Percentiles rank a stretch among this genome's conserved stretches.
phyloP scores from a whole-genome alignment of 139 green algal species.

The Chlorella vulgaris region DNA sequence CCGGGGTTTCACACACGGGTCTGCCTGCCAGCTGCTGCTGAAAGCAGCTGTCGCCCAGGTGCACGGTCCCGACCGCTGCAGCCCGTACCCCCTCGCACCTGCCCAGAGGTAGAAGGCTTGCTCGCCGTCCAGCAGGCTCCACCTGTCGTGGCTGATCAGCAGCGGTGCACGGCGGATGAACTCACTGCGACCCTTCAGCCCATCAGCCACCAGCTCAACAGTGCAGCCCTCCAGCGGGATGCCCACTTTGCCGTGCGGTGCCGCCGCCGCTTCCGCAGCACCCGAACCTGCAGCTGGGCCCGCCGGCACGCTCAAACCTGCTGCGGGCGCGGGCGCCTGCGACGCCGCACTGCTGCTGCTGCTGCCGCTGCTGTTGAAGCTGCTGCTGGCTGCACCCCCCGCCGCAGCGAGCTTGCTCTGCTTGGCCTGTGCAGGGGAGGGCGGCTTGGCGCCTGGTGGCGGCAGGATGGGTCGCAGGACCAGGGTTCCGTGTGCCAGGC shows the following conservation, averaged over 20 bases:
- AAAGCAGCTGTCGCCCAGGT: no score
- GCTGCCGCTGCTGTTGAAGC: background rate
- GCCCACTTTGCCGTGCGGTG: constrained; percentile 19
- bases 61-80: no score
- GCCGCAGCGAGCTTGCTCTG: background rate
- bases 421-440: background rate
- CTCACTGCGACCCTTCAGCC: constrained; percentile 36
- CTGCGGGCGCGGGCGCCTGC: background rate
- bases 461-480: constrained; percentile 28
- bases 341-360: background rate
- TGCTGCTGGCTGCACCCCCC: background rate
- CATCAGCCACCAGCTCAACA: constrained; percentile 41
- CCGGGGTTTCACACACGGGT: background rate
- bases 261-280: background rate
- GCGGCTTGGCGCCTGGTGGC: constrained; percentile 14
- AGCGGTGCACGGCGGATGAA: constrained; percentile 51
- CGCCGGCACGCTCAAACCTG: no score
- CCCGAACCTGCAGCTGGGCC: background rate
- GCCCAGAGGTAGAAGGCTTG: constrained; percentile 52
- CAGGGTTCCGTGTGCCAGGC: constrained; percentile 39
- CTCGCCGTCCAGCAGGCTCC: constrained; percentile 51
- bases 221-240: constrained; percentile 48
- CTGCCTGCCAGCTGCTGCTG: no score
- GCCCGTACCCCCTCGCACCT: background rate
- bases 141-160: constrained; percentile 51